phyloP scores from a whole-genome alignment of 2,329 filamentous ascomycete genomes.

The Podosphaera aphanis region DNA sequence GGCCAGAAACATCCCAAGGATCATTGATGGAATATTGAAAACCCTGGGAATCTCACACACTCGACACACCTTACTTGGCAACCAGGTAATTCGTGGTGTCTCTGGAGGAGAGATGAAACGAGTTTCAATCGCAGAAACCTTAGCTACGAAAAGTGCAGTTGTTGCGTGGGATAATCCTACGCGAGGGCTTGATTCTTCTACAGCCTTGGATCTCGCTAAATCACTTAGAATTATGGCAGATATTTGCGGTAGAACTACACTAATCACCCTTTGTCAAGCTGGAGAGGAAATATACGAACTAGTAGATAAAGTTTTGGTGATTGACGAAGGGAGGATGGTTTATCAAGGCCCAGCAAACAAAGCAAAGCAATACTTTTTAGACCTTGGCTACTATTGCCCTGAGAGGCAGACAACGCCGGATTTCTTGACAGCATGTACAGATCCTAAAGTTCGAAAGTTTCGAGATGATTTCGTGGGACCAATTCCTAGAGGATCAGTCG shows the following conservation, averaged over 20 bases:
- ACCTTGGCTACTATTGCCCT: conserved; percentile 35
- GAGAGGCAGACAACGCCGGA: conserved; percentile 46
- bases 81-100: conserved; percentile 57
- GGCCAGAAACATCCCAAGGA: conserved; percentile 37
- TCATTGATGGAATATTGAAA: conserved; percentile 55
- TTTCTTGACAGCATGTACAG: conserved; percentile 54
- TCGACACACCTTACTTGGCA: conserved; percentile 61
- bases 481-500: conserved; percentile 43
- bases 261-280: conserved; percentile 46
- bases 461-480: conserved; percentile 40
- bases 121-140: conserved; percentile 54
- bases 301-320: conserved; percentile 63
- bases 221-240: conserved; percentile 52
- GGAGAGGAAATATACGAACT: conserved; percentile 45
- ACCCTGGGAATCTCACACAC: conserved; percentile 94
- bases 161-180: conserved; percentile 66
- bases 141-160: conserved; percentile 50
- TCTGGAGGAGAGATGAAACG: conserved; percentile 64
- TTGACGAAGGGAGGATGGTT: conserved; percentile 47
- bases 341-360: conserved; percentile 38
- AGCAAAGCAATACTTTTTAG: conserved; percentile 40
- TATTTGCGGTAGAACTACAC: conserved; percentile 44
- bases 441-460: conserved; percentile 61
- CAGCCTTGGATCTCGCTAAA: conserved; percentile 54
- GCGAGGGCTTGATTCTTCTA: conserved; percentile 56